Conservation (phyloP, 208 protist species). For the Acanthamoeba castellanii region DNA sequence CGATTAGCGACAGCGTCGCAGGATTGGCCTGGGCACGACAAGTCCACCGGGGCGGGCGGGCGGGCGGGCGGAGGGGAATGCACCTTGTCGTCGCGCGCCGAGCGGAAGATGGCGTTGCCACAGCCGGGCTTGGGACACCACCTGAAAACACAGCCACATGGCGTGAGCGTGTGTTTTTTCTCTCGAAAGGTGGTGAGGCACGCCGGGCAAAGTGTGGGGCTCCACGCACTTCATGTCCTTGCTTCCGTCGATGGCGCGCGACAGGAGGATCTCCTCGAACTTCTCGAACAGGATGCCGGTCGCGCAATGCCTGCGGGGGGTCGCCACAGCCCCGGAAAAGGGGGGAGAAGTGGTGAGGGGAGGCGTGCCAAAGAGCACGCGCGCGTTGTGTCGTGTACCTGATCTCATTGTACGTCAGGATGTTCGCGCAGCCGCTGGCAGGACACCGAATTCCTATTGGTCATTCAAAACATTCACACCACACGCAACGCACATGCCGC, state of each 20-base stretch:
- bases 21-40: too few species aligned
- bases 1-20: too few species aligned
- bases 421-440: background rate
- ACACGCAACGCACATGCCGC: background rate
- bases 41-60: too few species aligned
- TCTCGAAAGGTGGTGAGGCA: background rate
- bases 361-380: too few species aligned
- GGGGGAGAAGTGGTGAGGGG: too few species aligned
- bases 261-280: constrained; percentile 1
- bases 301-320: background rate
- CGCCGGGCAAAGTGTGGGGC: background rate
- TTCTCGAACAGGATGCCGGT: background rate
- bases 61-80: too few species aligned
- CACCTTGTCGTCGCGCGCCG: background rate
- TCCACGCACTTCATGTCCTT: constrained; percentile 4
- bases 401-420: background rate
- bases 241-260: background rate
- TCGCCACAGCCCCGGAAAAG: too few species aligned
- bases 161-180: too few species aligned
- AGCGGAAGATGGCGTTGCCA: constrained; percentile 11
- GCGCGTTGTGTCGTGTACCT: background rate
- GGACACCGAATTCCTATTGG: background rate
- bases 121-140: constrained; percentile 10
- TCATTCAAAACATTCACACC: background rate
- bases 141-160: background rate